Evolutionary conservation across 495 filamentous ascomycete genomes (phyloP).

Genomic region (Letharia lupina): DNA sequence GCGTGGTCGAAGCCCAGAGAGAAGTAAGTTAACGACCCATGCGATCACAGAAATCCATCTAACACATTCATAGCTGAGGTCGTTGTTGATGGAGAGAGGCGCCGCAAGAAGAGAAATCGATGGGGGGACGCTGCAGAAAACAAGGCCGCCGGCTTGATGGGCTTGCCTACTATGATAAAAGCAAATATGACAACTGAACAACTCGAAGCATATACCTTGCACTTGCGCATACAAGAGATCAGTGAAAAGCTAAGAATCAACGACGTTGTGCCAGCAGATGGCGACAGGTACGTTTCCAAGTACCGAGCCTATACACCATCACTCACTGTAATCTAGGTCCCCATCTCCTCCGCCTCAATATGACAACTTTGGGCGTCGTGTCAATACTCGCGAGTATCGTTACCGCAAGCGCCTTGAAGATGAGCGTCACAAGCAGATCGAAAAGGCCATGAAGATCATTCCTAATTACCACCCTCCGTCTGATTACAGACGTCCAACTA

Average conservation of each 20-base stretch:
- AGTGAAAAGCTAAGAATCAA: conserved; percentile 98
- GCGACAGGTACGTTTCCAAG: conserved; percentile 63
- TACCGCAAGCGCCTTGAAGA: conserved; percentile 97
- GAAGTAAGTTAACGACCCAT: conserved; percentile 36
- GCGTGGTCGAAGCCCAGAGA: conserved; percentile 67
- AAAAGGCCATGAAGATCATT: conserved; percentile 97
- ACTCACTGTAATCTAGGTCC: conserved; percentile 50
- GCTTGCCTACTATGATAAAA: conserved; percentile 89
- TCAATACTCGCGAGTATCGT: conserved; percentile 94
- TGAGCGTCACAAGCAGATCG: conserved; percentile 93
- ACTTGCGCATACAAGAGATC: conserved; percentile 95
- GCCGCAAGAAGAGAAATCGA: conserved; percentile 94
- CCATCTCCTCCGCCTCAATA: conserved; percentile 94
- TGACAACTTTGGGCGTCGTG: conserved; percentile 96
- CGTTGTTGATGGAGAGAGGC: conserved; percentile 62
- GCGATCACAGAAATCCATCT: neutral
- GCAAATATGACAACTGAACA: conserved; percentile 97
- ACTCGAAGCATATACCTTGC: conserved; percentile 89
- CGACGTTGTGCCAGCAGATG: conserved; percentile 92
- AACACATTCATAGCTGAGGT: conserved; percentile 35
- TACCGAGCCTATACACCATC: neutral
- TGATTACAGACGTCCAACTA: conserved; percentile 95
- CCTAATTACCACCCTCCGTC: conserved; percentile 96
- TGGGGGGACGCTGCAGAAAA: conserved; percentile 96
- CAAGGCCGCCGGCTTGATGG: conserved; percentile 96